Base-by-base conservation (phyloP, 2,329 filamentous ascomycete species). In the Colletotrichum echinochloae region DNA sequence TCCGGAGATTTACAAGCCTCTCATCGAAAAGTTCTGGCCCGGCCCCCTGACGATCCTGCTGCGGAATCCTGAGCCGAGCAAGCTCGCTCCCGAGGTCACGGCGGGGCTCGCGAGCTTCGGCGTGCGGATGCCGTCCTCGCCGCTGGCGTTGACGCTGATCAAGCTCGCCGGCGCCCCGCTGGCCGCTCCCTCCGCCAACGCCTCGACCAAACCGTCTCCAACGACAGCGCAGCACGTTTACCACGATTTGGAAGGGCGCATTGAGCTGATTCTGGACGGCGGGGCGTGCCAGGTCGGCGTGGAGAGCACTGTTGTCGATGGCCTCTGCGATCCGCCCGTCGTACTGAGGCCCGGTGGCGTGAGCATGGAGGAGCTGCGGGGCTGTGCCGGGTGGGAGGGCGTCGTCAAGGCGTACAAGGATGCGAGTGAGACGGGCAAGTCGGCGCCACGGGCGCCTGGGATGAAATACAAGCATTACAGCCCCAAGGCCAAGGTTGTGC, bases 401-500 rank as follows among this genome's bases (percentile, higher is more conserved):
- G 93, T 94, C 1, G 85, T 87, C 72, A 89, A 92, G 70, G 95
- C 89, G 14, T 98, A 98, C 80, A 90, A 91, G 77, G 94, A 97
- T 76, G 87, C 87, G 67, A 89, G 89, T 20, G 89, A 94, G 75
- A 85, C 88, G 26, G 91, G 88, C 6, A 89, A 88, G 60, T 83
- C 79, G 1, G 86, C 87, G 12, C 96, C 96, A 0, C 87, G 94
- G 66, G 96, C 96, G 0, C 96, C 96, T 0, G 96, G 96, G 1
- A 99, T 99, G 96, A 99, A 99, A 82, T 99, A 99, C 79, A 94
- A 96, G 78, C 96, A 99, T 79, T 99, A 99, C 78, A 97, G 95
- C 52, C 96, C 96, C 1, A 93, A 91, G 79, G 97, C 96, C 1
- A 90, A 87, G 55, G 95, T 99, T 2, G 84, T 97, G 18, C 84